Evolutionary conservation across 257 asterid species (phyloP).

Genomic region (Scutellaria galericulata): DNA sequence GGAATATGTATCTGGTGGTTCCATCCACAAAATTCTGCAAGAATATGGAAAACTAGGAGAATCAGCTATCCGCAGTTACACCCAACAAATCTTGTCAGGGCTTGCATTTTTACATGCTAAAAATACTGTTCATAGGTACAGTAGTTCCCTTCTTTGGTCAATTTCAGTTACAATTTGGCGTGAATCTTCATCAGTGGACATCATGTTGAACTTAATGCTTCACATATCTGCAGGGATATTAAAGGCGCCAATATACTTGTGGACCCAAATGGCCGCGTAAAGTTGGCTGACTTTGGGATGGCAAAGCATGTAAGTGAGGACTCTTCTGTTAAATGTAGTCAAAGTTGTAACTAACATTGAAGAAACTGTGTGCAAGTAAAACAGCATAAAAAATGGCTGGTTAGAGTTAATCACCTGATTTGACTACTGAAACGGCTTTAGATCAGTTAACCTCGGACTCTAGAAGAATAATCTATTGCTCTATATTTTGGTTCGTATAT

Average conservation of each 20-base stretch:
- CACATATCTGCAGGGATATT: constrained; percentile 75
- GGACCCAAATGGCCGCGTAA: constrained; percentile 95
- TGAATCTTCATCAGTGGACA: constrained; percentile 1
- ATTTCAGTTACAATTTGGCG: constrained; percentile 31
- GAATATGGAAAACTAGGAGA: constrained; percentile 94
- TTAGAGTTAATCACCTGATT: constrained; percentile 23
- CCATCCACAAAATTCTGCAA: constrained; percentile 90
- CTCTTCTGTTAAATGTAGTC: constrained; percentile 18
- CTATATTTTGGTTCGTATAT: constrained; percentile 20
- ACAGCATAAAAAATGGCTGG: constrained; percentile 13
- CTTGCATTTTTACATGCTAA: constrained; percentile 88
- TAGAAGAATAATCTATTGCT: constrained; percentile 9
- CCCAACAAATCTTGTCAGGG: constrained; percentile 93
- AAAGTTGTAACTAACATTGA: constrained; percentile 18
- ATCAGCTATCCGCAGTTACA: constrained; percentile 92
- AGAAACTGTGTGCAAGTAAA: constrained; percentile 4
- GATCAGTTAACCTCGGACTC: constrained; percentile 16
- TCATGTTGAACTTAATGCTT: constrained; percentile 13
- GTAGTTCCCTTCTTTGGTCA: constrained; percentile 24
- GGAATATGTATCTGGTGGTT: constrained; percentile 98
- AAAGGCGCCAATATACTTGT: constrained; percentile 99
- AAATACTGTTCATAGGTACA: constrained; percentile 90
- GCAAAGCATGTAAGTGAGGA: constrained; percentile 89
- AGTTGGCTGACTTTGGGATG: constrained; percentile 97
- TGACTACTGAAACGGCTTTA: constrained; percentile 31